phyloP scores from a whole-genome alignment of 768 basidiomycete genomes.

The Cubamyces lactineus region DNA sequence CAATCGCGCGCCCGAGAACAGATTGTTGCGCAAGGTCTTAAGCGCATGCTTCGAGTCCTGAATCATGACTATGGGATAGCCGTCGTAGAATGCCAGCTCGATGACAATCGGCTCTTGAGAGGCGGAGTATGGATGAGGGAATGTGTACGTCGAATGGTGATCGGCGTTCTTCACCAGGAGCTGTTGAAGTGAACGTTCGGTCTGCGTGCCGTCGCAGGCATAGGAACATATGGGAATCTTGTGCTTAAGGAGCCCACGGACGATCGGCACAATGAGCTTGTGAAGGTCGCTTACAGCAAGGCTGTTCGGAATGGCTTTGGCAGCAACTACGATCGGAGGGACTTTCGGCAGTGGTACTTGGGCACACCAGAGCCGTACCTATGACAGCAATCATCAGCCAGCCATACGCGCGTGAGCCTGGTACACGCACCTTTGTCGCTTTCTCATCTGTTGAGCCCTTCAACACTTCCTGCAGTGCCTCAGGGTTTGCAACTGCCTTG shows the following conservation, averaged over 20 bases:
- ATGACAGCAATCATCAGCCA: slow-evolving; percentile 4
- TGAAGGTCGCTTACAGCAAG: slow-evolving; percentile 29
- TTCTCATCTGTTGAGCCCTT: neutral
- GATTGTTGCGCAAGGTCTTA: slow-evolving; percentile 42
- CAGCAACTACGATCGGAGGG: slow-evolving; percentile 41
- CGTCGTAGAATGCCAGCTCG: neutral
- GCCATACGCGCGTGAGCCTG: neutral
- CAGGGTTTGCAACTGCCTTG: slow-evolving; percentile 28
- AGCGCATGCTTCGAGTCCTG: slow-evolving; percentile 43
- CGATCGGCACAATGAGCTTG: slow-evolving; percentile 16
- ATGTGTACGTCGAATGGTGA: neutral
- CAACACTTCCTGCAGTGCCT: slow-evolving; percentile 25
- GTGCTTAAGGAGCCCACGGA: slow-evolving; percentile 18
- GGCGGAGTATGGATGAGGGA: neutral
- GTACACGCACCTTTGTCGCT: neutral
- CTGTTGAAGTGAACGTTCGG: slow-evolving; percentile 19
- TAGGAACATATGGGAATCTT: neutral
- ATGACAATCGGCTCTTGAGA: neutral
- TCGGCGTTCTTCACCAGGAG: slow-evolving; percentile 16
- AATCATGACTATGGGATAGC: slow-evolving; percentile 33
- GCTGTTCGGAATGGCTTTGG: slow-evolving; percentile 34
- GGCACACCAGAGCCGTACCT: slow-evolving; percentile 41
- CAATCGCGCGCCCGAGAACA: slow-evolving; percentile 38
- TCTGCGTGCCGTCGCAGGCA: neutral
- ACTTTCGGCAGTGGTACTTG: slow-evolving; percentile 38